Evolutionary conservation across 2,329 filamentous ascomycete genomes (phyloP), one percentile per base, ranked within the genome.

Genomic region (Phyllosticta citrichinensis): DNA sequence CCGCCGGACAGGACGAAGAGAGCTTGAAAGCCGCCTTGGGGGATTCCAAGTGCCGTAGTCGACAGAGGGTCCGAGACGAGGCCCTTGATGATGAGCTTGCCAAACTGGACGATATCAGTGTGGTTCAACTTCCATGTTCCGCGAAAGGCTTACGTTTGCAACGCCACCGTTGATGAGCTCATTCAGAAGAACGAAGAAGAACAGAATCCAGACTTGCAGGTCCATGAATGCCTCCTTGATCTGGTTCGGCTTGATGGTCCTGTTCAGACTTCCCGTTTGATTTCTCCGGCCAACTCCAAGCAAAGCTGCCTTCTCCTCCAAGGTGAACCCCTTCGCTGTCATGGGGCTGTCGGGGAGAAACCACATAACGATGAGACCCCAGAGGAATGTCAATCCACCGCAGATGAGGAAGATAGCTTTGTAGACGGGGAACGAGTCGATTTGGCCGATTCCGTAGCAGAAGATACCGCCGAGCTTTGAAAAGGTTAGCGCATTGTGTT

Each of bases 41-140:
- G 82, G 33, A 84, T 83, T 0, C 80, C 81, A 3, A 81, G 74
- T 0, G 77, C 78, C 0, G 80, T 81, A 0, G 82, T 82, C 8
- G 73, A 66, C 0, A 81, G 71, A 0, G 78, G 64, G 55, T 77
- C 73, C 1, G 67, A 65, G 19, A 76, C 76, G 2, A 81, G 69
- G 1, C 78, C 76, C 61, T 82, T 82, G 66, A 83, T 76, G 59
- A 83, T 83, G 22, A 81, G 74, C 60, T 81, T 83, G 50, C 79
- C 77, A 63, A 83, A 83, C 58, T 65, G 24, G 11, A 27, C 6
- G n/a, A 35, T 17, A 14, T 60, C 10, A 60, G 52, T 11, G 17
- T 17, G 6, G 4, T 14, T 52, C 5, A 9, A 20, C n/a, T 10
- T 3, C 30, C 10, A 2, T 22, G 25, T 25, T 35, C 25, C 9